A percentile compares a stretch with the other conserved stretches of the same genome.
phyloP scores from a whole-genome alignment of 208 protist species.

The Leishmania martiniquensis region DNA sequence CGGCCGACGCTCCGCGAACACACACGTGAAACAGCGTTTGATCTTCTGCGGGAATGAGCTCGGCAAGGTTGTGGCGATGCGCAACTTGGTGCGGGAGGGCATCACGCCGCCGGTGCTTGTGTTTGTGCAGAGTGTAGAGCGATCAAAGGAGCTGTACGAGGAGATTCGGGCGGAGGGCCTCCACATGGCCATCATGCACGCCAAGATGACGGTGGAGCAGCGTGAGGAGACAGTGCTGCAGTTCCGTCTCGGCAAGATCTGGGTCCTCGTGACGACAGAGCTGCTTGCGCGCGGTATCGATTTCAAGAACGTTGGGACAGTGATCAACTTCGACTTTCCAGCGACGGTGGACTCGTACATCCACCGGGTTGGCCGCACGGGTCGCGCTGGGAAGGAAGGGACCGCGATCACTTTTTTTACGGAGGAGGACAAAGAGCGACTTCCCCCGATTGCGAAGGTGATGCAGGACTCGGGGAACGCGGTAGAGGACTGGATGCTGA shows the following conservation, averaged over 20 bases:
- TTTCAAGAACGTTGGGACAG: conserved; percentile 96
- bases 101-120: conserved; percentile 96
- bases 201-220: conserved; percentile 88
- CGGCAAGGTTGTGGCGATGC: conserved; percentile 97
- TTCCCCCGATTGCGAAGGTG: conserved; percentile 90
- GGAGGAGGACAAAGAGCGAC: conserved; percentile 91
- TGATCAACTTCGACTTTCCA: conserved; percentile 99
- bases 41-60: conserved; percentile 97
- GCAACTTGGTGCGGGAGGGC: conserved; percentile 93
- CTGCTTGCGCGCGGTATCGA: conserved; percentile 98
- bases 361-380: conserved; percentile 96
- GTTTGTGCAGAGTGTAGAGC: conserved; percentile 98
- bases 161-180: conserved; percentile 92
- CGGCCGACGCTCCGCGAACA: conserved; percentile 74
- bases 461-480: conserved; percentile 93
- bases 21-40: conserved; percentile 89
- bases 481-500: conserved; percentile 96
- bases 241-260: conserved; percentile 96
- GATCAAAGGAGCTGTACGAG: conserved; percentile 96
- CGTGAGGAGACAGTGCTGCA: conserved; percentile 94
- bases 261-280: conserved; percentile 97
- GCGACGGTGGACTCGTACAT: conserved; percentile 95
- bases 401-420: conserved; percentile 97
- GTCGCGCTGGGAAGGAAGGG: conserved; percentile 88
- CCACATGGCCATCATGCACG: conserved; percentile 92